Base-by-base conservation (phyloP, 1,284 basidiomycete species). In the Trametes hirsuta region DNA sequence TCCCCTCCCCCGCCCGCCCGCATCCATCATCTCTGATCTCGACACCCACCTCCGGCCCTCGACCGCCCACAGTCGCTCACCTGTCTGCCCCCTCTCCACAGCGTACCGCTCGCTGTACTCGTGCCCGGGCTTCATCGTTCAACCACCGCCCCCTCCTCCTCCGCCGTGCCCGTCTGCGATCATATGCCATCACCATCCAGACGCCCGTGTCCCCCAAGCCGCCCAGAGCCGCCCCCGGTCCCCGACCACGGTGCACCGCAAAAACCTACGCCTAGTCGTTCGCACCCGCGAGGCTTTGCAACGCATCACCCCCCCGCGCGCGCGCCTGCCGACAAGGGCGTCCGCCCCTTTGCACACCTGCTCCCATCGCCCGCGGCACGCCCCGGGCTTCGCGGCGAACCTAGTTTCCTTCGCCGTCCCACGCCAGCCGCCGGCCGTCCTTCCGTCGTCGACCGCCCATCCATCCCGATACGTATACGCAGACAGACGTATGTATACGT, bases 11-110 rank as follows among this genome's bases (percentile, higher is more conserved):
- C 18, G 18, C 46, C 21, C 36, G 34, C 35, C 60, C 58, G 41
- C 57, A 53, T 62, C 52, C 51, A 21, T 53, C 41, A 45, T 44
- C 55, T 50, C 22, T 60, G 41, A 51, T 46, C 45, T 24, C 53
- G 40, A 51, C 53, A 42, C 21, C 45, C 53, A 42, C 21, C 45
- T 18, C 34, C 30, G 8, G 40, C 25, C 39, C 37, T n/a, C 25
- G 40, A 9, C 25, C 53, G 10, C 18, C 44, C 51, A 22, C 47
- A 46, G 49, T 53, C 52, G 9, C 22, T 9, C 25, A 12, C 49
- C 5, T 6, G 45, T 24, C 37, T 34, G 5, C 42, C 12, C 48
- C 41, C 36, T 21, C 24, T n/a, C 30, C 30, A 30, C 41, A 14
- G 47, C 47, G 46, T 34, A 46, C 41, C 54, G 47, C 54, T 47